Conservation (phyloP, 2,329 filamentous ascomycete genomes). For the Cytospora piceae region DNA sequence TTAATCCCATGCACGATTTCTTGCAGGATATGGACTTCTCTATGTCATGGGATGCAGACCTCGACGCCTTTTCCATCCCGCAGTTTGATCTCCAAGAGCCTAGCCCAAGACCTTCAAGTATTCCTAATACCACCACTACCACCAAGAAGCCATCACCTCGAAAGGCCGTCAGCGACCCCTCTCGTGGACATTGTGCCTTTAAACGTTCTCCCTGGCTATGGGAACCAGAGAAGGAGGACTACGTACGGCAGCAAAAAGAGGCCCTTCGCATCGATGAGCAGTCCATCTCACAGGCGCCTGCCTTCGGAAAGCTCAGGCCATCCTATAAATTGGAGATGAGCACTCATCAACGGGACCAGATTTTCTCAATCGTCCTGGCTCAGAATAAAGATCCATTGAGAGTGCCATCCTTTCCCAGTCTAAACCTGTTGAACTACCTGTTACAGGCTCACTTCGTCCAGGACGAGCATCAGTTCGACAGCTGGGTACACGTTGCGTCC, state of each 20-base stretch:
- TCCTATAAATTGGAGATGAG: conserved; percentile 33
- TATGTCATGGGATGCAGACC: conserved; percentile 39
- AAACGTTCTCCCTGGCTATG: conserved; percentile 42
- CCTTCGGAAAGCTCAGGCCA: conserved; percentile 31
- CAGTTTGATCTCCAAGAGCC: conserved; percentile 35
- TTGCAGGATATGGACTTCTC: conserved; percentile 41
- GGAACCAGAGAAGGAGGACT: conserved; percentile 39
- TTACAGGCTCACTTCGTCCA: conserved; percentile 37
- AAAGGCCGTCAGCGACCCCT: conserved; percentile 33
- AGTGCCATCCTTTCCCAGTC: conserved; percentile 36
- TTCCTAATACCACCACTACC: conserved; percentile 32
- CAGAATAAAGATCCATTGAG: conserved; percentile 33
- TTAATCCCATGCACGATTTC: conserved; percentile 37
- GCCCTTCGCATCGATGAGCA: conserved; percentile 35
- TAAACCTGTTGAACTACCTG: conserved; percentile 38
- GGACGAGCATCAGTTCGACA: conserved; percentile 36
- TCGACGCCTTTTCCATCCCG: conserved; percentile 38
- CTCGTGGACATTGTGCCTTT: conserved; percentile 39
- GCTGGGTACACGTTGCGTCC: conserved; percentile 36
- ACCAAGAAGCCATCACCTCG: conserved; percentile 19
- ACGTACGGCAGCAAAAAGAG: conserved; percentile 35
- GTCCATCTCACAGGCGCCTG: conserved; percentile 28
- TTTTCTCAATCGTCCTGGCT: conserved; percentile 37
- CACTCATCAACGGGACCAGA: conserved; percentile 32
- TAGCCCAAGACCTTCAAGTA: conserved; percentile 36